Evolutionary conservation across 805 yeast genomes (phyloP).

Genomic region (Candida gorgasii): DNA sequence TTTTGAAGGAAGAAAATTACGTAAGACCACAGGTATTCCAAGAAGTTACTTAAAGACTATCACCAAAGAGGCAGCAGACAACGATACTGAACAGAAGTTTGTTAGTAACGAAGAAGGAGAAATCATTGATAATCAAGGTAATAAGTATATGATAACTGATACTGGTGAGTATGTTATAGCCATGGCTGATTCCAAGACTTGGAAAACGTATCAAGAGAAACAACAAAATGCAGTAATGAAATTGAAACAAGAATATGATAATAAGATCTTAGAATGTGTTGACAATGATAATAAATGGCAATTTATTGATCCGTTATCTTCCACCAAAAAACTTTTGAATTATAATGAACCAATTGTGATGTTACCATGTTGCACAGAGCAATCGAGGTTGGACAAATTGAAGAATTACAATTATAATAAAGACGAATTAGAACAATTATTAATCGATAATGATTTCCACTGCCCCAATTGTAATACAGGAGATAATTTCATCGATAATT

Average conservation of each 20-base stretch:
- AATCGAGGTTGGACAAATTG: constrained; percentile 56
- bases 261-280: constrained; percentile 30
- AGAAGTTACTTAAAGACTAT: constrained; percentile 85
- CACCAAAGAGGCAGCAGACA: constrained; percentile 71
- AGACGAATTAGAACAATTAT: constrained; percentile 39
- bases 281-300: constrained; percentile 36
- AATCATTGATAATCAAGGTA: constrained; percentile 45
- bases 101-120: constrained; percentile 45
- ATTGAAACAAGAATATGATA: constrained; percentile 54
- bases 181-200: constrained; percentile 88
- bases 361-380: constrained; percentile 77
- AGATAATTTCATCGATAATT: constrained; percentile 74
- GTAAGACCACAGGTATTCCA: constrained; percentile 97
- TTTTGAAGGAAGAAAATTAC: constrained; percentile 88
- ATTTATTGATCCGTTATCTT: constrained; percentile 63
- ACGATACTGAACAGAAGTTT: constrained; percentile 30
- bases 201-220: constrained; percentile 83
- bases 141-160: constrained; percentile 81
- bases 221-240: constrained; percentile 50
- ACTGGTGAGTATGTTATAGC: constrained; percentile 95
- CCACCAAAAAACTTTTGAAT: constrained; percentile 54
- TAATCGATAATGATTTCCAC: constrained; percentile 80
- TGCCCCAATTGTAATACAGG: constrained; percentile 84
- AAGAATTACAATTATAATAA: constrained; percentile 42
- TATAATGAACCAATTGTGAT: constrained; percentile 60